Evolutionary conservation across 2,329 filamentous ascomycete genomes (phyloP), one percentile per base, ranked within the genome.

Genomic region (Fonsecaea monophora): DNA sequence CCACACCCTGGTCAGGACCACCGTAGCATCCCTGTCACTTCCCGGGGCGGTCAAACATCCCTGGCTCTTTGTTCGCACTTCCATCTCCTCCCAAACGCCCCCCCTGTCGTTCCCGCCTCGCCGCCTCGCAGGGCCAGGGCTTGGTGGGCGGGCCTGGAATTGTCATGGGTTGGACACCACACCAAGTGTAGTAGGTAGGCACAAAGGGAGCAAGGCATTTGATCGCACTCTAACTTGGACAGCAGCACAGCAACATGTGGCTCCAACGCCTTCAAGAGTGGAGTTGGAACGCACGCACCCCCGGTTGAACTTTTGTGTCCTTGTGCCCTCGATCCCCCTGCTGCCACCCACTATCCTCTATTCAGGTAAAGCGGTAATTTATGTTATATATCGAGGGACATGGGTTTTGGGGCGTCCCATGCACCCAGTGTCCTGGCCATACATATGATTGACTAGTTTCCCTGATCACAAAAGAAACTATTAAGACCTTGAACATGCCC

Each of bases 301-400:
- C 63, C 66, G 68, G 62, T 66, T 68, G 66, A 63, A 66, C 68
- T 70, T 70, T 70, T 70, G 68, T 50, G 53, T 64, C 40, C 56
- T 30, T 53, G 37, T 21, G 56, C 53, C 54, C 54, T 63, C 55
- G 40, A 40, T 48, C 60, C 64, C 56, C 57, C 25, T 60, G 45
- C 59, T 58, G 60, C 35, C 50, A 58, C 60, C 45, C 50, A 18
- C 66, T 62, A 61, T 62, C 15, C 64, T 64, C 13, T 30, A 53
- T 56, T 62, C 32, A 60, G 65, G 45, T 25, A 53, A 59, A 64
- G 68, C 60, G 60, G 68, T 70, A 70, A 62, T 70, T 66, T 55
- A 40, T 42, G 55, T 66, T 67, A 67, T 66, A 69, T 70, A 66
- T 62, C 68, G 60, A 62, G 68, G 68, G 53, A 60, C 63, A 40